Evolutionary conservation across 768 basidiomycete genomes (phyloP), one percentile per base, ranked within the genome.

Genomic region (Thelephora aurantiotincta): DNA sequence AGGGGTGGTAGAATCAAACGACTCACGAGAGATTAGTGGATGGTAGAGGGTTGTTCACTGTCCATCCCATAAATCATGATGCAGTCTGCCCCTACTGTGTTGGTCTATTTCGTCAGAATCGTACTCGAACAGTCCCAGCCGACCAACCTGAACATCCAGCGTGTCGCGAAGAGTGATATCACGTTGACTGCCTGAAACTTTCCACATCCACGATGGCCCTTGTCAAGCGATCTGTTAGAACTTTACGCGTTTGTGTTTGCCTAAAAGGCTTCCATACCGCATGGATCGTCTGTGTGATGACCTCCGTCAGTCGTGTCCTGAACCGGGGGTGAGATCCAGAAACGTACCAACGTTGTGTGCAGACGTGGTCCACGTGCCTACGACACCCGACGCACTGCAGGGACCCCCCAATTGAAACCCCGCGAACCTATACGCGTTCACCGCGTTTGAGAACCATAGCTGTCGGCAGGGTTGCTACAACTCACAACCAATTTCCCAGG

Each of bases 191-290:
- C 26, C 26, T 12, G 62, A 61, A 43, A 74, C 73, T 60, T 80
- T 81, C 72, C 77, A 80, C 53, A 83, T 66, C 81, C 80, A 83
- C 57, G 82, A 83, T 2, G 82, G 80, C 38, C 80, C 80, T 82
- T 52, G 9, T 19, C 18, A 33, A 11, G 23, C 41, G 43, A 47
- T 23, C 6, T 41, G 38, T 41, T 22, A 41, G 38, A 14, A 22
- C 2, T 7, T 7, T 7, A 4, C 11, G 18, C 38, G 22, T 22
- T 16, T 7, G 14, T 14, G 20, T 16, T 5, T 36, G 33, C 34
- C 9, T 23, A 5, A 35, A 19, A n/a, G 14, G 26, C 9, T 30
- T 30, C 36, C 33, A 51, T 58, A 82, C 80, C 82, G 44, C 72
- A 74, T 23, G 80, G 81, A 57, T 85, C 82, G 33, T 71, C 77